Base-by-base conservation (phyloP, 2,329 filamentous ascomycete species). In the Monilinia laxa region DNA sequence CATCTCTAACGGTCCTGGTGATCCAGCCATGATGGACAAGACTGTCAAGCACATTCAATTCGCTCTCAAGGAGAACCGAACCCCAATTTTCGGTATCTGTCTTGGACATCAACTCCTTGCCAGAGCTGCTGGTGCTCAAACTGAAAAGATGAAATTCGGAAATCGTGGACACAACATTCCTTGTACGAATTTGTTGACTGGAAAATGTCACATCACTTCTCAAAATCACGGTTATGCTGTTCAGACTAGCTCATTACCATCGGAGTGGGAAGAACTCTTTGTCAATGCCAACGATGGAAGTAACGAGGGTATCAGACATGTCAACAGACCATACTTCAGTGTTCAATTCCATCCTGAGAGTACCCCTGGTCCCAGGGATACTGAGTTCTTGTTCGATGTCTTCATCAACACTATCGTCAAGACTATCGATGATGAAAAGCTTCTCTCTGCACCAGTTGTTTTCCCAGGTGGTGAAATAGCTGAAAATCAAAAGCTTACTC, bases 261-360 rank as follows among this genome's bases (percentile, higher is more conserved):
- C 85, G 18, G 91, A 88, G 69, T 99, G 95, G 95, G 87, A 90
- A 73, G 95, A 98, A 80, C 86, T 98, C 12, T 99, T 98, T 73
- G 90, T 98, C 75, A 99, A 99, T 76, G 94, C 95, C 79, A 99
- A 99, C 78, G 95, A 99, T 74, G 91, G 92, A 73, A 97, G 92
- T 80, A 99, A 99, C 79, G 95, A 99, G 82, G 95, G 95, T 80
- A 97, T 99, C 76, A 90, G 93, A 79, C 93, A 98, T 78, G 81
- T 85, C 59, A 86, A 82, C 78, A 90, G 89, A 75, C 95, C 95
- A 62, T 96, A 94, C 81, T 99, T 99, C 84, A 97, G 93, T 83
- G 95, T 98, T n/a, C 95, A 99, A 78, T 99, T 99, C 81, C 95
- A 99, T 77, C 95, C 95, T 0, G 95, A 99, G 80, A 97, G 93